Base-by-base conservation (phyloP, 2,329 filamentous ascomycete species). In the Cytospora piceae region DNA sequence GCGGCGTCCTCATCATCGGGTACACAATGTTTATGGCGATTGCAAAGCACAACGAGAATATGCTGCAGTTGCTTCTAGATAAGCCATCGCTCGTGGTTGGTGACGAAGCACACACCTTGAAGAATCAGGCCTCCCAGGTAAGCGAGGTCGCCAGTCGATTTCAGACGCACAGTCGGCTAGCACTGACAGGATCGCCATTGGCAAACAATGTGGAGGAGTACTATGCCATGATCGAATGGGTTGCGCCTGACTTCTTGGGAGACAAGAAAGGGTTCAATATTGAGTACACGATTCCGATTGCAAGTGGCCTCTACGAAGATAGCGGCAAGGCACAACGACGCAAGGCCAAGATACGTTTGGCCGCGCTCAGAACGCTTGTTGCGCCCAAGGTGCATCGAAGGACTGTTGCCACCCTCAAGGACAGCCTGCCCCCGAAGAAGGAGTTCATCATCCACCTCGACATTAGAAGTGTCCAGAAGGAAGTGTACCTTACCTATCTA, bases 181-280 rank as follows among this genome's bases (percentile, higher is more conserved):
- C 93, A 7, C 81, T 97, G 68, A 96, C 93, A 0, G 94, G 93
- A 0, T 94, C 93, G 0, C 94, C 94, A 0, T 80, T 97, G 60
- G 88, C 91, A 5, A 97, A 97, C 73, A 91, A 92, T 60, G 87
- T 97, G 0, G 80, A 85, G 32, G 94, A 97, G 71, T 96, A 96
- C 73, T 93, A 89, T 73, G 80, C 88, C n/a, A 92, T 96, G 86
- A 90, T 97, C 65, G 85, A 94, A 69, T 97, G 93, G 92, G 87
- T 95, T 59, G 89, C 92, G 1, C 91, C 91, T 0, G 87, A 86
- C 29, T 97, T 92, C 73, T 81, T 97, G 3, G 93, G 92, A 0
- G 82, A 85, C 4, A 76, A 83, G 12, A 72, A 76, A 0, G 89
- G 94, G 72, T 97, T 97, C 74, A 83, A 81, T 24, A 74, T 81